Base-by-base conservation (phyloP, 768 basidiomycete genomes). In the Gloeostereum incarnatum region DNA sequence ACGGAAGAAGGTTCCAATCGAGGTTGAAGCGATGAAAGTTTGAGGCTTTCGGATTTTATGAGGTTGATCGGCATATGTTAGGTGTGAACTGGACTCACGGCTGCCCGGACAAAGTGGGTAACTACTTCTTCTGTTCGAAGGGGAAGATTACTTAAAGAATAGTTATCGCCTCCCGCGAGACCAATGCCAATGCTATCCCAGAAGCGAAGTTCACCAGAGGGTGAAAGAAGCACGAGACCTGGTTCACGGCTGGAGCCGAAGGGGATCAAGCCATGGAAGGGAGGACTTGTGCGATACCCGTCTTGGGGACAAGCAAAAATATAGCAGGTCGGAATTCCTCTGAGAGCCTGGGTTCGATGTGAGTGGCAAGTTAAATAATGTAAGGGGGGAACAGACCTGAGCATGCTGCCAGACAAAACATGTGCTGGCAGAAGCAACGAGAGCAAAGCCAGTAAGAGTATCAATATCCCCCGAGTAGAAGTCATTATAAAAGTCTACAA, bases 101-200 rank as follows among this genome's bases (percentile, higher is more conserved):
- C 73, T 27, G 71, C 65, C 22, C 83, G 73, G 39, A 73, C 62
- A n/a, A 88, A 54, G 46, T 73, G 78, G 3, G 81, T 83, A 10
- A 83, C 68, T 33, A 64, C 63, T 52, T 88, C 84, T 1, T 68
- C 71, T 3, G 62, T 45, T 20, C 60, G 60, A 32, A 86, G 55
- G 16, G 68, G 62, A 35, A 84, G 47, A 7, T 65, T 48, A 3
- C 67, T 59, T 19, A 70, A 67, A 7, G 68, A 66, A 50, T 68
- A 82, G 43, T 76, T 75, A 25, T 83, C 73, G 6, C 84, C 86
- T 9, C 87, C 86, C 2, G 87, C 83, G 10, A 90, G 71, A 11
- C 86, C 86, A 42, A 81, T 84, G 3, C 80, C 80, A 30, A 93
- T 81, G 43, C 79, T 82, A 40, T 91, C 81, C 92, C 92, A 97